phyloP scores from a whole-genome alignment of 2,329 filamentous ascomycete genomes.

The Pseudocercospora musae region DNA sequence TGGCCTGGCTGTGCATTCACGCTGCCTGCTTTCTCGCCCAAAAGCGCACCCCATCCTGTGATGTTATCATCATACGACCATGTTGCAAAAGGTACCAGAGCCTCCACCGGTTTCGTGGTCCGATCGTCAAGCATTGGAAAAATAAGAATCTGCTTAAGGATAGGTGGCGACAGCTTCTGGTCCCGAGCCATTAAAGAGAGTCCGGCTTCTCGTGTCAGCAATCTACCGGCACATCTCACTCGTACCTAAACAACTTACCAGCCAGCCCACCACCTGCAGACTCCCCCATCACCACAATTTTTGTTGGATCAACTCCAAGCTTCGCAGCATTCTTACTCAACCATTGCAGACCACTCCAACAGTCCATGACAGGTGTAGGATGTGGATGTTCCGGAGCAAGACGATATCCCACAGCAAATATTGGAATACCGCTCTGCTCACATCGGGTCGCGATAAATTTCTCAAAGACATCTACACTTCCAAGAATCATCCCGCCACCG shows the following conservation, averaged over 20 bases:
- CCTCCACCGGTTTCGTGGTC: slow-evolving; percentile 33
- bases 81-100: slow-evolving; percentile 35
- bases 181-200: slow-evolving; percentile 25
- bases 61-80: slow-evolving; percentile 41
- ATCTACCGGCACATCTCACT: slow-evolving; percentile 10
- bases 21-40: slow-evolving; percentile 27
- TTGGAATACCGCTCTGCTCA: slow-evolving; percentile 7
- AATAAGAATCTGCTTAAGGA: slow-evolving; percentile 40
- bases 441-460: slow-evolving; percentile 2
- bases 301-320: slow-evolving; percentile 12
- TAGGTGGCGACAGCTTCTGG: slow-evolving; percentile 14
- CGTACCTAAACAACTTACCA: background rate
- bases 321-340: slow-evolving; percentile 12
- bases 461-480: slow-evolving; percentile 17
- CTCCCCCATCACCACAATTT: slow-evolving; percentile 18
- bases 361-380: slow-evolving; percentile 25
- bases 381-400: slow-evolving; percentile 24
- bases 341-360: slow-evolving; percentile 17
- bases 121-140: slow-evolving; percentile 50
- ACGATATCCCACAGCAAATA: slow-evolving; percentile 21
- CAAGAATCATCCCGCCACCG: slow-evolving; percentile 21
- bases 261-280: slow-evolving; percentile 19
- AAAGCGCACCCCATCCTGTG: slow-evolving; percentile 43
- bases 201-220: slow-evolving; percentile 11
- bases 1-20: slow-evolving; percentile 18